These are phyloP conservation scores for Lactuca sativa DNA, from an alignment of 129 eudicot species.

Conservation along the genomic window DNA sequence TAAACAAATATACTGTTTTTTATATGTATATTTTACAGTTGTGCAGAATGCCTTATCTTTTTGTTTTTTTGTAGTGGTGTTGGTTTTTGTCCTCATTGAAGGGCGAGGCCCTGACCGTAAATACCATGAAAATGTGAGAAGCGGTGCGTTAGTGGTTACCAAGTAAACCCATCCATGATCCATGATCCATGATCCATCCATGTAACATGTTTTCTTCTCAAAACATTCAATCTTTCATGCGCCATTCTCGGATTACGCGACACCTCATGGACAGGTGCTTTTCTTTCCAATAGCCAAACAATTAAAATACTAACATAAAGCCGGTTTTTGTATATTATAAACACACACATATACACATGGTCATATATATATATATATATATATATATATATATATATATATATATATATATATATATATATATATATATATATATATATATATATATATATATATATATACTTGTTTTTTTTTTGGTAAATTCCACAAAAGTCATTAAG, in stretches of 20 bases:
- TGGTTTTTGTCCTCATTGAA: slow-evolving; percentile 7
- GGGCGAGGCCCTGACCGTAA: slow-evolving; percentile 32
- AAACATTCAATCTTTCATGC: neutral
- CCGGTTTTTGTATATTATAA: neutral
- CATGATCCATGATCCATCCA: too few relatives aligned
- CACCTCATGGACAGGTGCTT: slow-evolving; percentile 19
- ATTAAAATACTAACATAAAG: neutral
- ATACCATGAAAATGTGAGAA: slow-evolving; percentile 11
- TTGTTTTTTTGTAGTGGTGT: slow-evolving; percentile 15
- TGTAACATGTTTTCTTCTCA: neutral
- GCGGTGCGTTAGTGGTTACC: slow-evolving; percentile 18
- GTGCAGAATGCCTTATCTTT: neutral
- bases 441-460: too few relatives aligned
- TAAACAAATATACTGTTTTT: too few relatives aligned
- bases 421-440: too few relatives aligned
- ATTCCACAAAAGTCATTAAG: too few relatives aligned
- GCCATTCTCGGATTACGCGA: slow-evolving; percentile 19
- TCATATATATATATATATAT: too few relatives aligned
- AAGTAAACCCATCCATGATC: neutral
- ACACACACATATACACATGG: too few relatives aligned
- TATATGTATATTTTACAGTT: neutral
- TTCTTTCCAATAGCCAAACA: neutral
- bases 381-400: too few relatives aligned
- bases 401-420: too few relatives aligned
- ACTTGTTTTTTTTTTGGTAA: too few relatives aligned